Evolutionary conservation across 768 basidiomycete genomes (phyloP).

Genomic region (Tylopilus subfusipes): DNA sequence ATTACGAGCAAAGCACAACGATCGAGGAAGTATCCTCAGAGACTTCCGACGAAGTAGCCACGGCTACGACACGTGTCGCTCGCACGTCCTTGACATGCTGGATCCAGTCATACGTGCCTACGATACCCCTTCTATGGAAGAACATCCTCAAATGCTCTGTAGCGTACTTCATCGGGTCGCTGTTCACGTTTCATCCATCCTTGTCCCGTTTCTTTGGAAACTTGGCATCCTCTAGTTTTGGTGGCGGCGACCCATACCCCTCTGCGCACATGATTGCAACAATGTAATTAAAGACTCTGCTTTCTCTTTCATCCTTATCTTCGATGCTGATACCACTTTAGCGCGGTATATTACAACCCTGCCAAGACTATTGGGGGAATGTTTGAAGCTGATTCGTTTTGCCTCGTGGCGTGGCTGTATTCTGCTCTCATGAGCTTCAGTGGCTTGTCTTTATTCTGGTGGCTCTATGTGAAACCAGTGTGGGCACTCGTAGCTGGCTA

Average conservation of each 20-base stretch:
- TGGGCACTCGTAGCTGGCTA: slow-evolving; percentile 73
- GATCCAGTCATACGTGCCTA: slow-evolving; percentile 27
- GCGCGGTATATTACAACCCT: slow-evolving; percentile 88
- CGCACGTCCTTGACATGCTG: slow-evolving; percentile 4
- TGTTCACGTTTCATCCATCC: slow-evolving; percentile 86
- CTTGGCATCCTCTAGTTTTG: slow-evolving; percentile 48
- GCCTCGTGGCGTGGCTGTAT: slow-evolving; percentile 64
- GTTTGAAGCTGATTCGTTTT: slow-evolving; percentile 87
- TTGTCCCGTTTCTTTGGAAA: slow-evolving; percentile 70
- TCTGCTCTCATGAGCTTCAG: slow-evolving; percentile 69
- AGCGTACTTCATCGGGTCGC: slow-evolving; percentile 83
- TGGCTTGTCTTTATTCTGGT: slow-evolving; percentile 78
- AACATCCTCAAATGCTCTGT: slow-evolving; percentile 89
- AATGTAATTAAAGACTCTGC: slow-evolving; percentile 44
- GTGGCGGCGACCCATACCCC: slow-evolving; percentile 54
- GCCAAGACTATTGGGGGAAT: slow-evolving; percentile 91
- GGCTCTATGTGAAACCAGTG: slow-evolving; percentile 65
- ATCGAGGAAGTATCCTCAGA: slow-evolving; percentile 16
- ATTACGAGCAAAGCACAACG: not conserved
- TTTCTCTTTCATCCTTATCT: not conserved
- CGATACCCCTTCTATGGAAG: slow-evolving; percentile 49
- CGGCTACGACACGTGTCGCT: slow-evolving; percentile 6
- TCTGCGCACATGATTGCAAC: slow-evolving; percentile 93
- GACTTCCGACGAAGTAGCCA: slow-evolving; percentile 12
- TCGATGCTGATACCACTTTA: slow-evolving; percentile 24